Evolutionary conservation across 352 stramenopile genomes (phyloP).

Genomic region (Globisporangium sylvaticum): DNA sequence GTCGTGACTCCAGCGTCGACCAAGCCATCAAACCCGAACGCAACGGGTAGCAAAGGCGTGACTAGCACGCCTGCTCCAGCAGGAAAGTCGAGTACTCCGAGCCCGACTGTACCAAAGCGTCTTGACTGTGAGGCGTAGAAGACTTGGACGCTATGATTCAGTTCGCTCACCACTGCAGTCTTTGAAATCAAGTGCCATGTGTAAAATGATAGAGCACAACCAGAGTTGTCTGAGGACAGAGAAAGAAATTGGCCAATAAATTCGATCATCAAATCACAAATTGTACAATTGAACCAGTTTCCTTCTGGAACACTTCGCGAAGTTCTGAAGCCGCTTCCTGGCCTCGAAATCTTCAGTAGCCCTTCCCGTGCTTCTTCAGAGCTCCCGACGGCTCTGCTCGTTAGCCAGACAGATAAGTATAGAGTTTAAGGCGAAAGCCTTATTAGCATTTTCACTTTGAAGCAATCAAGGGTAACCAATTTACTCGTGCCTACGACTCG

Average conservation of each 20-base stretch:
- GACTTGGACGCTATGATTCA: not conserved
- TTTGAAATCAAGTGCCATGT: not conserved
- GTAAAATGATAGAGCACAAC: not conserved
- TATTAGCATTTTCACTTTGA: too few relatives aligned
- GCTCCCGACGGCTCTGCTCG: too few relatives aligned
- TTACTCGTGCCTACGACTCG: too few relatives aligned
- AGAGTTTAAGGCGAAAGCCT: too few relatives aligned
- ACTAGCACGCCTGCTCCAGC: not conserved
- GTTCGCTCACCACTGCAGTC: not conserved
- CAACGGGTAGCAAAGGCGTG: not conserved
- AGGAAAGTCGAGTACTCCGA: not conserved
- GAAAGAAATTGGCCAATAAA: not conserved
- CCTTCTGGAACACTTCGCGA: too few relatives aligned
- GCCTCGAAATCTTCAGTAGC: too few relatives aligned
- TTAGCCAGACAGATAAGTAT: too few relatives aligned
- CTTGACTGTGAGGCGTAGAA: not conserved
- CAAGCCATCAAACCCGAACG: not conserved
- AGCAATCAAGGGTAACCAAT: too few relatives aligned
- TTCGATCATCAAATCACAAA: too few relatives aligned
- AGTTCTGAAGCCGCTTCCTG: too few relatives aligned
- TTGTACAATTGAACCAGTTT: too few relatives aligned
- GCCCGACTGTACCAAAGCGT: not conserved
- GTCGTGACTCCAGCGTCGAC: conserved; percentile 1
- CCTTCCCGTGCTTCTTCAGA: too few relatives aligned
- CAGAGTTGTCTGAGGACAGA: not conserved